Evolutionary conservation across 1,284 basidiomycete species (phyloP).

Genomic region (Puccinia horiana): DNA sequence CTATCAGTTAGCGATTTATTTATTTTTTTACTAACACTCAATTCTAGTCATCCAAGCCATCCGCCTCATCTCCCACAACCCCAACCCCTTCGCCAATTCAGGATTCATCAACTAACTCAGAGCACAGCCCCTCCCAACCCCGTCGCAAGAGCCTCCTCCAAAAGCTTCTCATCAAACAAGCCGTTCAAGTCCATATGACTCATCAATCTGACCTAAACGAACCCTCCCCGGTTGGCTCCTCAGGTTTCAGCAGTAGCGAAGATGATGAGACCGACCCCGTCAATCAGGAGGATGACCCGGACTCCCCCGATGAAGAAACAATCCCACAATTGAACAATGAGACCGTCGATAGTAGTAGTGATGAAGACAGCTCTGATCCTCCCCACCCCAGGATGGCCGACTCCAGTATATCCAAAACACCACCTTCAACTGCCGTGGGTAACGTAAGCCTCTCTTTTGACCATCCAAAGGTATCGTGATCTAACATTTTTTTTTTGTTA

Average conservation of each 20-base stretch:
- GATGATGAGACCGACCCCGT: conserved; percentile 31
- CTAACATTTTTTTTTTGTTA: neutral
- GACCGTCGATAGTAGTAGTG: conserved; percentile 2
- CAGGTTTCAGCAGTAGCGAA: conserved; percentile 36
- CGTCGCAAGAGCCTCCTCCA: conserved; percentile 41
- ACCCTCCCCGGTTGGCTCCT: neutral
- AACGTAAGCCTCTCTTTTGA: neutral
- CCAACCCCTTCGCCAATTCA: neutral
- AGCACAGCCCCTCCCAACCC: neutral
- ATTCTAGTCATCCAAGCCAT: neutral
- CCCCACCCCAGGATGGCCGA: neutral
- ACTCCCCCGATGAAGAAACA: conserved; percentile 3
- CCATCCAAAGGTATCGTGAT: neutral
- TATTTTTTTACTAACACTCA: neutral
- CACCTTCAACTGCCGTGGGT: neutral
- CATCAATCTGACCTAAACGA: conserved; percentile 10
- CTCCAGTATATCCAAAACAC: neutral
- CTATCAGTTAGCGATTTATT: neutral
- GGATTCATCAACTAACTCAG: neutral
- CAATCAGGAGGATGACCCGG: conserved; percentile 23
- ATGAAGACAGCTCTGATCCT: conserved; percentile 1
- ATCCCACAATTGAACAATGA: neutral
- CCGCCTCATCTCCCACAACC: neutral
- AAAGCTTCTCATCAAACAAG: conserved; percentile 41
- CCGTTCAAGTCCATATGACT: conserved; percentile 37